phyloP scores from a whole-genome alignment of 2,329 filamentous ascomycete species.

The Microascus cirrosus region DNA sequence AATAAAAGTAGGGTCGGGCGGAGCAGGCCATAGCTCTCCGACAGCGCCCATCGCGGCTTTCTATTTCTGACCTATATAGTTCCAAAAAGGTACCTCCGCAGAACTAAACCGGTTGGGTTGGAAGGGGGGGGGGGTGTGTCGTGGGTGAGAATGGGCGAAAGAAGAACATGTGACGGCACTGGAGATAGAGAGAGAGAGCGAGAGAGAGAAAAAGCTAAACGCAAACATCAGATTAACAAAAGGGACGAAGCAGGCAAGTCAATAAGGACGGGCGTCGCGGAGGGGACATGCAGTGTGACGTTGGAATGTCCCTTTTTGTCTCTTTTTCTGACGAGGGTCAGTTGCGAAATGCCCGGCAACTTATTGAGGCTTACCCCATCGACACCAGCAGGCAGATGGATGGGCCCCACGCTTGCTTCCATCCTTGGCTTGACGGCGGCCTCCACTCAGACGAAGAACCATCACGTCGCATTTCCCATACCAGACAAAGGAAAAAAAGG shows the following conservation, averaged over 20 bases:
- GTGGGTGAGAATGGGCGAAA: background rate
- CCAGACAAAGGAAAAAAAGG: background rate
- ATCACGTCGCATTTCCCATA: background rate
- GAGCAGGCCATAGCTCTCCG: background rate
- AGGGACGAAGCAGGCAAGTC: background rate
- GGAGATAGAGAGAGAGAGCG: too few species aligned
- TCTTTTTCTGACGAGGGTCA: background rate
- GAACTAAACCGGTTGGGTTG: too few species aligned
- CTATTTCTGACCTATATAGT: background rate
- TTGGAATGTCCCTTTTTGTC: background rate
- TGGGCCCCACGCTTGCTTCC: background rate
- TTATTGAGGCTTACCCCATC: constrained; percentile 16
- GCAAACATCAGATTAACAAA: background rate
- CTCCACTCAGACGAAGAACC: background rate
- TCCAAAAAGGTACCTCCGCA: too few species aligned
- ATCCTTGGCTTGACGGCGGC: background rate
- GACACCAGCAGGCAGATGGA: constrained; percentile 18
- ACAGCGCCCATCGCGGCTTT: background rate
- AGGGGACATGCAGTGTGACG: background rate
- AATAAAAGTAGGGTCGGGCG: background rate
- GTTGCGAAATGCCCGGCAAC: background rate
- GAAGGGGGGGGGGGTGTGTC: background rate
- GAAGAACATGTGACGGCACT: background rate
- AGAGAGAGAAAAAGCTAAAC: background rate
- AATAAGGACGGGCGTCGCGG: background rate